Evolutionary conservation across 768 basidiomycete genomes (phyloP).

Genomic region (Leucocoprinus sp.): DNA sequence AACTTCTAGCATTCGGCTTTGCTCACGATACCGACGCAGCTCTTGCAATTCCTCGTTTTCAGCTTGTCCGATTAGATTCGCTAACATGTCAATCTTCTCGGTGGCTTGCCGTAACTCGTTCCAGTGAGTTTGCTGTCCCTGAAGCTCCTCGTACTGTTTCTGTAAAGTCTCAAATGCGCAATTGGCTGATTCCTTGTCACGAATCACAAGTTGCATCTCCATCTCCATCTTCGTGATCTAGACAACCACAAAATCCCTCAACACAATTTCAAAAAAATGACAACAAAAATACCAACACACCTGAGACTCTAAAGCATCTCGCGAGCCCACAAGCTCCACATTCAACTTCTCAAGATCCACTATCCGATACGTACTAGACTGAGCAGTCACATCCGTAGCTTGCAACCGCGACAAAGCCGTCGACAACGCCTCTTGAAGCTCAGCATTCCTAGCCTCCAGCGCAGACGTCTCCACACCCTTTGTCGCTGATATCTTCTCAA

Average conservation of each 20-base stretch:
- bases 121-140: slow-evolving; percentile 67
- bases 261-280: slow-evolving; percentile 8
- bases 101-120: slow-evolving; percentile 63
- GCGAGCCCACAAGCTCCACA: slow-evolving; percentile 47
- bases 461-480: slow-evolving; percentile 39
- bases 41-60: slow-evolving; percentile 72
- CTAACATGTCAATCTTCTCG: slow-evolving; percentile 66
- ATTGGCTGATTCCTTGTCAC: slow-evolving; percentile 53
- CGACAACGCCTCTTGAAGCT: slow-evolving; percentile 67
- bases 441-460: slow-evolving; percentile 43
- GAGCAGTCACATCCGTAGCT: slow-evolving; percentile 59
- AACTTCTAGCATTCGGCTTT: slow-evolving; percentile 52
- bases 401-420: slow-evolving; percentile 66
- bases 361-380: slow-evolving; percentile 53
- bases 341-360: slow-evolving; percentile 53
- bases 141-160: slow-evolving; percentile 50
- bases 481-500: slow-evolving; percentile 33
- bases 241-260: slow-evolving; percentile 11
- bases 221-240: slow-evolving; percentile 59
- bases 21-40: slow-evolving; percentile 57
- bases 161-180: slow-evolving; percentile 46
- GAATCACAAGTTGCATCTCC: slow-evolving; percentile 44
- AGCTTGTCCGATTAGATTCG: slow-evolving; percentile 49
- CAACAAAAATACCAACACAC: slow-evolving; percentile 32
- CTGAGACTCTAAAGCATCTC: slow-evolving; percentile 48